Evolutionary conservation across 1,284 basidiomycete species (phyloP).

Genomic region (Moesziomyces sp.): DNA sequence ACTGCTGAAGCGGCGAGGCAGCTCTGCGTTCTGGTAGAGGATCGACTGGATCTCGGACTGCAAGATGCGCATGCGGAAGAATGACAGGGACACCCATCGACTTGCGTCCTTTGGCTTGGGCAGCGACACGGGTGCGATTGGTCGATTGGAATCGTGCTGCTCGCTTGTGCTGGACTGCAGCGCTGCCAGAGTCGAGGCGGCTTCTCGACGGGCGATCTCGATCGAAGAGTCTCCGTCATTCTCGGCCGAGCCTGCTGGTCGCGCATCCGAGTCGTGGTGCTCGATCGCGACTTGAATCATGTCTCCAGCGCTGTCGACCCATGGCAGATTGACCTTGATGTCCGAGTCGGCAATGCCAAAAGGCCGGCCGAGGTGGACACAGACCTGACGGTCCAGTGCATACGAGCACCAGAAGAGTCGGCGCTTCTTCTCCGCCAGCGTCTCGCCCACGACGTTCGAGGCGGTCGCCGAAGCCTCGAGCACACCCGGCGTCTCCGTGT

Average conservation of each 20-base stretch:
- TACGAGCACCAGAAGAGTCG: constrained; percentile 52
- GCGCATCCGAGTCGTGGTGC: constrained; percentile 2
- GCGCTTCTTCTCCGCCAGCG: constrained; percentile 35
- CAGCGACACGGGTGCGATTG: constrained; percentile 10
- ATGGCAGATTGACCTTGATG: constrained; percentile 43
- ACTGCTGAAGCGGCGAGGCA: constrained; percentile 44
- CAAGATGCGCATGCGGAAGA: constrained; percentile 50
- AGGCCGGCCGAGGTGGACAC: constrained; percentile 46
- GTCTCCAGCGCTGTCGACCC: constrained; percentile 34
- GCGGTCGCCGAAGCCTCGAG: constrained; percentile 17
- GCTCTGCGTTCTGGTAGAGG: constrained; percentile 44
- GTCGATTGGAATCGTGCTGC: constrained; percentile 7
- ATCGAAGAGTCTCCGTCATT: constrained; percentile 33
- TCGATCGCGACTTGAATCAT: constrained; percentile 28
- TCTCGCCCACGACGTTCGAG: constrained; percentile 30
- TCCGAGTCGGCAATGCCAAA: constrained; percentile 51
- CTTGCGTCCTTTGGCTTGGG: constrained; percentile 41
- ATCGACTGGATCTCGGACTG: constrained; percentile 51
- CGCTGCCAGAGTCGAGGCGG: constrained; percentile 41
- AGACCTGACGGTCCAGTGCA: constrained; percentile 45
- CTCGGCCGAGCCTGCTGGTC: constrained; percentile 10
- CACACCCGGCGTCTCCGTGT: constrained; percentile 36
- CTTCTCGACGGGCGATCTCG: constrained; percentile 41
- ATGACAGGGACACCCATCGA: constrained; percentile 47
- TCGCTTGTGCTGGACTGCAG: constrained; percentile 27